Evolutionary conservation across 1,139 yeast species (phyloP).

Genomic region (Kodamaea derodonti): DNA sequence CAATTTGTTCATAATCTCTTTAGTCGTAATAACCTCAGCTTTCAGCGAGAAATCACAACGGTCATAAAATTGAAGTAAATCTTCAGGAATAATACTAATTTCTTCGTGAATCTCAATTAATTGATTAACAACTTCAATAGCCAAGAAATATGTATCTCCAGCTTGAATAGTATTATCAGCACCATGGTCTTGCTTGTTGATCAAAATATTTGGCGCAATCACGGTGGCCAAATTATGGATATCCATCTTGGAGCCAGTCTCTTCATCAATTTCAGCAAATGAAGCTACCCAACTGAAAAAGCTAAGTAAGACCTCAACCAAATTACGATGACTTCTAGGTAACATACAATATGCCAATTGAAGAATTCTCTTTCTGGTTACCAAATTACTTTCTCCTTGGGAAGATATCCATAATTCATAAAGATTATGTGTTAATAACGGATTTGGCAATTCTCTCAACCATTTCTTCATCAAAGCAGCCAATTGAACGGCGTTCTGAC

Average conservation of each 20-base stretch:
- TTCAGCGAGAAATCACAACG: constrained; percentile 28
- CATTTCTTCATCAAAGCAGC: constrained; percentile 93
- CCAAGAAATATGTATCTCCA: constrained; percentile 80
- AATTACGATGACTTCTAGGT: constrained; percentile 79
- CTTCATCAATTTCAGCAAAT: constrained; percentile 84
- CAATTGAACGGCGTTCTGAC: constrained; percentile 84
- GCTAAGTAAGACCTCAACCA: constrained; percentile 78
- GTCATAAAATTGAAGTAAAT: constrained; percentile 37
- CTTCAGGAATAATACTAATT: constrained; percentile 71
- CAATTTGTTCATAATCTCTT: constrained; percentile 35
- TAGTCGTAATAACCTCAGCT: constrained; percentile 24
- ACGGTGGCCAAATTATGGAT: constrained; percentile 94
- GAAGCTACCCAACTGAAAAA: constrained; percentile 96
- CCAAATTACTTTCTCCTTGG: constrained; percentile 51
- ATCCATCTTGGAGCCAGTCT: constrained; percentile 94
- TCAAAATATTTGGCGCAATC: constrained; percentile 85
- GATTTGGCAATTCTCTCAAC: constrained; percentile 88
- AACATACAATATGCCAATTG: constrained; percentile 75
- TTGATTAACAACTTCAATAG: constrained; percentile 86
- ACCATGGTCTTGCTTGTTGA: constrained; percentile 38
- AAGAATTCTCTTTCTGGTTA: constrained; percentile 52
- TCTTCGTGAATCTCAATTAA: constrained; percentile 82
- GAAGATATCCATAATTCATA: constrained; percentile 81
- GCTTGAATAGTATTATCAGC: constrained; percentile 23
- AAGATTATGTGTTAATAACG: constrained; percentile 72